phyloP scores from a whole-genome alignment of 2,329 filamentous ascomycete species.

The Paecilomyces formosus region DNA sequence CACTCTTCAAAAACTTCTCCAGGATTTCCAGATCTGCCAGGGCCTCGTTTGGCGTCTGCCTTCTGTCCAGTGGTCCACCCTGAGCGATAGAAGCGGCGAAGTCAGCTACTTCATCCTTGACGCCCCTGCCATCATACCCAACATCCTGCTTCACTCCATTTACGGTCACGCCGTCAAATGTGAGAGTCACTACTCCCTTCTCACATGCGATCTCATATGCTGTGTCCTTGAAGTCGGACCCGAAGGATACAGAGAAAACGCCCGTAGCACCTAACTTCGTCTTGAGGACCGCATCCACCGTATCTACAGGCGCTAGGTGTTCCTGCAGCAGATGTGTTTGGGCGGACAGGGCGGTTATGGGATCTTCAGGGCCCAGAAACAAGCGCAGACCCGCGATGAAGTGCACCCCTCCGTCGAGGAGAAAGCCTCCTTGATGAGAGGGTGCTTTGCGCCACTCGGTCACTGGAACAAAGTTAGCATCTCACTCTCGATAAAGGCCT shows the following conservation, averaged over 20 bases:
- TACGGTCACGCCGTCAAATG: background rate
- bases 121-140: background rate
- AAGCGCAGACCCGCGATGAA: slow-evolving; percentile 46
- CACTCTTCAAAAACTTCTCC: slow-evolving; percentile 23
- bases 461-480: slow-evolving; percentile 19
- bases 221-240: background rate
- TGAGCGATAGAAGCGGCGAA: background rate
- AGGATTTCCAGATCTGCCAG: slow-evolving; percentile 19
- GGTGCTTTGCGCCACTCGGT: slow-evolving; percentile 52
- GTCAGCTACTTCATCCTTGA: background rate
- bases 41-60: slow-evolving; percentile 2
- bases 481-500: too few relatives aligned
- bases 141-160: background rate
- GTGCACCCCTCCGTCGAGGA: slow-evolving; percentile 54
- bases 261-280: slow-evolving; percentile 44
- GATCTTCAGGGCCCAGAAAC: slow-evolving; percentile 39
- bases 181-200: background rate
- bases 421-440: slow-evolving; percentile 51
- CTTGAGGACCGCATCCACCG: slow-evolving; percentile 45
- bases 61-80: background rate
- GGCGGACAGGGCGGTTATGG: slow-evolving; percentile 39
- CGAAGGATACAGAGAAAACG: slow-evolving; percentile 24
- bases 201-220: background rate
- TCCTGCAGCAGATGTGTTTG: slow-evolving; percentile 43
- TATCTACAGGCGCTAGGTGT: slow-evolving; percentile 51